Evolutionary conservation across 345 rosid genomes (phyloP), one percentile per base, ranked within the genome.

Genomic region (Citrus sp.): DNA sequence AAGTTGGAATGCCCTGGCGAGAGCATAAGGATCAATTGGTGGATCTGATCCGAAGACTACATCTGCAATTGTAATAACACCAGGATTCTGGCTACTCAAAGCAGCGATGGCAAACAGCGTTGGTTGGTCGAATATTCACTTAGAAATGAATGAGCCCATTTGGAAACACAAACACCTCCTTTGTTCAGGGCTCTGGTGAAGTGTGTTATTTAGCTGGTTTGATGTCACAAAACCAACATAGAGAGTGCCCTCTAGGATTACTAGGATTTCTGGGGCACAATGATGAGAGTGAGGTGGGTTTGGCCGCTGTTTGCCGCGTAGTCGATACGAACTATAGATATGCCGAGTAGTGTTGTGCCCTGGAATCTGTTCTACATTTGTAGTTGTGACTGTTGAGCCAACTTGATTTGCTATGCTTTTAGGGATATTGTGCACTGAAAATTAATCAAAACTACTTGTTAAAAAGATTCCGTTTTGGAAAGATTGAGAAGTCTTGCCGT

Each of bases 281-380:
- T 82, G 84, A 42, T 85, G 88, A 8, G 74, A 51, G 77, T 82
- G 80, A 16, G 82, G 88, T 7, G 88, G 79, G 67, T 82, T 85
- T 61, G n/a, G 34, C 88, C 87, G n/a, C 86, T 84, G 10, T 72
- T 5, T 8, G 82, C 82, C 34, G 77, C 88, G 21, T 19, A 78
- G 83, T 85, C 84, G 1, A 85, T 46, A 59, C 86, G 79, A 3
- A 4, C 86, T 25, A 67, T 0, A 2, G 85, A 75, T 30, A 82
- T 61, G 0, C 85, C 85, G 1, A 67, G 76, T 40, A 16, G 84
- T 78, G 83, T 82, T 81, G 1, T 72, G 86, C 14, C 88, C 84
- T 3, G 79, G 65, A 9, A 82, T 30, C 55, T 61, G 62, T 2
- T 79, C 79, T 1, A 82, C 79, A 24, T 18, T 61, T 1, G 72